A percentile compares a stretch with the other conserved stretches of the same genome.
Evolutionary conservation across 257 asterid genomes (phyloP).

Genomic region (Ligustrum vulgare): DNA sequence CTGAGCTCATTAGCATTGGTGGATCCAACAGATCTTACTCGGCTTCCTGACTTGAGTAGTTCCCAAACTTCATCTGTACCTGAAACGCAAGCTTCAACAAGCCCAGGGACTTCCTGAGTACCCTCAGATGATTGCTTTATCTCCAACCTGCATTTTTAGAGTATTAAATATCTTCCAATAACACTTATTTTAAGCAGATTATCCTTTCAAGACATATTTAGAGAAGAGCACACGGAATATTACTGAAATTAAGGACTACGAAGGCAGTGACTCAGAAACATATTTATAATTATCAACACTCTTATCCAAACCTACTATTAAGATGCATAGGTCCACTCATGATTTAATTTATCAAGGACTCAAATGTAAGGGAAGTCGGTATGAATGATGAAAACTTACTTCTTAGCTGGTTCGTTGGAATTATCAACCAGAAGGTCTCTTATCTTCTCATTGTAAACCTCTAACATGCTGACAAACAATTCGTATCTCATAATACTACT

Average conservation of each 20-base stretch:
- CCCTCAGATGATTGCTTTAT: slow-evolving; percentile 99
- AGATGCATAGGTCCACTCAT: background rate
- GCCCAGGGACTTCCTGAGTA: slow-evolving; percentile 98
- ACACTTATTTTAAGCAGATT: background rate
- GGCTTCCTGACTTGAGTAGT: slow-evolving; percentile 76
- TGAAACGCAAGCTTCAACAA: slow-evolving; percentile 76
- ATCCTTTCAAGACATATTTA: background rate
- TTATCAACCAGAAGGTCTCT: slow-evolving; percentile 84
- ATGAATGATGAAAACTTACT: slow-evolving; percentile 51
- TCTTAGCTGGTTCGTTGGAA: slow-evolving; percentile 70
- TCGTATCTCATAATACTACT: slow-evolving; percentile 66
- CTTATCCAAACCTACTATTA: background rate
- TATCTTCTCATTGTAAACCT: slow-evolving; percentile 97
- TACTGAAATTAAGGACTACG: background rate
- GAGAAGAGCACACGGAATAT: background rate
- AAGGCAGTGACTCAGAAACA: background rate
- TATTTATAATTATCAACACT: background rate
- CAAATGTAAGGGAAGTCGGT: slow-evolving; percentile 13
- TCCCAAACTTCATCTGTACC: slow-evolving; percentile 87
- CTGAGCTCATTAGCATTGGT: slow-evolving; percentile 95
- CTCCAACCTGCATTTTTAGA: slow-evolving; percentile 73
- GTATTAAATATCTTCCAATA: background rate
- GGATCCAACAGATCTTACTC: slow-evolving; percentile 96
- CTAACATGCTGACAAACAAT: slow-evolving; percentile 90
- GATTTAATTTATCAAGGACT: background rate